These are phyloP conservation scores for Phytopythium helicoides DNA, from an alignment of 352 stramenopile genomes.

Conservation along the genomic window DNA sequence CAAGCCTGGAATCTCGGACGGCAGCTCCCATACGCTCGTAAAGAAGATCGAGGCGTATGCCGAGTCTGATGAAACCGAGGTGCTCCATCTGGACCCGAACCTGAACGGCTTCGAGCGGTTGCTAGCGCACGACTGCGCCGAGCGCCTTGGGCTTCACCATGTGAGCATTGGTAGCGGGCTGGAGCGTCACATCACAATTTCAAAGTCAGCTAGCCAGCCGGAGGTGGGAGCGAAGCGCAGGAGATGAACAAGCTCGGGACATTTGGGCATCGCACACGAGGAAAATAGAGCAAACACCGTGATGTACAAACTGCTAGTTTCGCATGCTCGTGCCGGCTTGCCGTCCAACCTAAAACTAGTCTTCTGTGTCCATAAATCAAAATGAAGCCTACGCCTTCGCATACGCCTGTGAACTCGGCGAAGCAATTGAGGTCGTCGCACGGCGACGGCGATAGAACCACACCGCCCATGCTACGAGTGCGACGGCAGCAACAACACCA, in stretches of 20 bases:
- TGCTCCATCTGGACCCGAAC: constrained; percentile 68
- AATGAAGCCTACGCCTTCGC: too few relatives aligned
- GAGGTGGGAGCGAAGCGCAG: too few relatives aligned
- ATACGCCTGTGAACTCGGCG: too few relatives aligned
- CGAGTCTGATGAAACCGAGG: constrained; percentile 36
- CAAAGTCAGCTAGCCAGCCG: background rate
- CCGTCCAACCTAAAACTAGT: too few relatives aligned
- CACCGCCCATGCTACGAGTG: background rate
- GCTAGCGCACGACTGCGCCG: constrained; percentile 79
- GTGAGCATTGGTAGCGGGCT: constrained; percentile 66
- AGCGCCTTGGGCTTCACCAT: constrained; percentile 69
- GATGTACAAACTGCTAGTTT: too few relatives aligned
- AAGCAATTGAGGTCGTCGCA: too few relatives aligned
- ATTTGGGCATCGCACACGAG: too few relatives aligned
- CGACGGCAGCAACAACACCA: background rate
- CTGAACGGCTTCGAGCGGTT: constrained; percentile 83
- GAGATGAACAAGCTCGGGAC: too few relatives aligned
- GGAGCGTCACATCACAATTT: constrained; percentile 80
- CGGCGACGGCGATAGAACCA: background rate
- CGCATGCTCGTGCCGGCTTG: too few relatives aligned
- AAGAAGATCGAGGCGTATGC: constrained; percentile 79
- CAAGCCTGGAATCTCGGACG: constrained; percentile 46
- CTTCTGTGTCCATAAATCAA: too few relatives aligned
- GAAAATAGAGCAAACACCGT: too few relatives aligned
- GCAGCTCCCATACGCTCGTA: constrained; percentile 77